Base-by-base conservation (phyloP, 2,329 filamentous ascomycete genomes). In the Penicillium sp. region DNA sequence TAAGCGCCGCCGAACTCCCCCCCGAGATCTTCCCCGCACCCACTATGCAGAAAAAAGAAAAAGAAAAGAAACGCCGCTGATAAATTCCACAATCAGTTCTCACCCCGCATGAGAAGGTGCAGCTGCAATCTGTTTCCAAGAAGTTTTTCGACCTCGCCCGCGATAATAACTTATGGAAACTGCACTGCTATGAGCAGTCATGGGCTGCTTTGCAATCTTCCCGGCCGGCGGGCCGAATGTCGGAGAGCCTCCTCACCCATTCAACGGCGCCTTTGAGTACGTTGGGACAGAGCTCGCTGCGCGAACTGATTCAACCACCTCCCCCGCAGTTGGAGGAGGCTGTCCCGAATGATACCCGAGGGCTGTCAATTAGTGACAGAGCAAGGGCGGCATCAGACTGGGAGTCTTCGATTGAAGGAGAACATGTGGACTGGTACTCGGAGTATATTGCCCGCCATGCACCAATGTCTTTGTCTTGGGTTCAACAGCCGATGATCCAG, bases 371-470 rank as follows among this genome's bases (percentile, higher is more conserved):
- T 54, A 68, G 64, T 27, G 67, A 66, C 52, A 66, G 67, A 56
- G 68, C 65, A 39, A 69, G 65, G 56, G 74, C 70, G 11, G 71
- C 71, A 3, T 87, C 87, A 4, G 91, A 91, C 64, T 96, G 92
- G 92, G 91, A 96, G 65, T 90, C 90, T 0, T 85, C 85, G 0
- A 91, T 89, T 61, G 84, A 87, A 0, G 78, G 76, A 4, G 92
- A 97, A 74, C 80, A 79, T 42, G 81, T 93, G 21, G 86, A 90
- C 49, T 97, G 91, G 89, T 96, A 96, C 72, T 84, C 90, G 54
- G 93, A 97, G 73, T 96, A 92, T 69, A 88, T 96, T 60, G 90
- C 93, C 52, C 84, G 93, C 33, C 83, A 93, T 74, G 91, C 86
- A 1, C 87, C 88, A 0, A 81, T 91, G n/a, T 82, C 82, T 14